phyloP scores from a whole-genome alignment of 371 early-diverging fungal genomes.

The Smittium culicis region DNA sequence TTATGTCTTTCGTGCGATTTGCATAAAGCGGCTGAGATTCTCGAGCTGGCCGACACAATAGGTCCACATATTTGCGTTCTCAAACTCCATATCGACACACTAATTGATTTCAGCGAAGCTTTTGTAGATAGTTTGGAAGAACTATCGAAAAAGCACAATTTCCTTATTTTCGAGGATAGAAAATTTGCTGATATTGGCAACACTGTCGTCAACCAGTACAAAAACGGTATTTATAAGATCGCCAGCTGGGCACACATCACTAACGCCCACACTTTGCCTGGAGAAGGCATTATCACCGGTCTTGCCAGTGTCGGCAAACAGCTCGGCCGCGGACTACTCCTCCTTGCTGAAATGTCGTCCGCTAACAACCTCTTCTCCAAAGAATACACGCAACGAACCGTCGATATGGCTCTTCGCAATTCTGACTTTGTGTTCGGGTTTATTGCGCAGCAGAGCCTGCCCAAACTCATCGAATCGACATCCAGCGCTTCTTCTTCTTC shows the following conservation, averaged over 20 bases:
- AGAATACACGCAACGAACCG: slow-evolving; percentile 70
- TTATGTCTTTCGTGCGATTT: slow-evolving; percentile 83
- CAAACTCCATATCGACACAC: slow-evolving; percentile 92
- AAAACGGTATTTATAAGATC: slow-evolving; percentile 80
- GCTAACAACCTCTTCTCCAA: slow-evolving; percentile 66
- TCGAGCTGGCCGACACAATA: slow-evolving; percentile 68
- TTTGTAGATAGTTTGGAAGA: slow-evolving; percentile 50
- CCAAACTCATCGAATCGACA: too few species aligned
- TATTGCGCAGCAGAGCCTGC: too few species aligned
- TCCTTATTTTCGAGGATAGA: slow-evolving; percentile 93
- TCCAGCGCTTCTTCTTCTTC: slow-evolving; percentile 48
- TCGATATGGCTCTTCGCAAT: slow-evolving; percentile 72
- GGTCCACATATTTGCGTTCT: slow-evolving; percentile 90
- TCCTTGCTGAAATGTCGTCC: slow-evolving; percentile 92
- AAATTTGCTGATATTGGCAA: slow-evolving; percentile 98
- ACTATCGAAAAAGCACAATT: slow-evolving; percentile 73
- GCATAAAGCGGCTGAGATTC: slow-evolving; percentile 65
- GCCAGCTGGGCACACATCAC: too few species aligned
- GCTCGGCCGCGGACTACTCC: slow-evolving; percentile 61
- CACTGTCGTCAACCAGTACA: slow-evolving; percentile 86
- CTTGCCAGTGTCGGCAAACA: slow-evolving; percentile 73
- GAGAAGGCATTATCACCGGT: slow-evolving; percentile 88
- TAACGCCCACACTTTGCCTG: slow-evolving; percentile 86
- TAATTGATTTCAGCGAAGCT: slow-evolving; percentile 79
- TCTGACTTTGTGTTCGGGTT: slow-evolving; percentile 85